Evolutionary conservation across 2,329 filamentous ascomycete genomes (phyloP).

Genomic region (Penicillium sp.): DNA sequence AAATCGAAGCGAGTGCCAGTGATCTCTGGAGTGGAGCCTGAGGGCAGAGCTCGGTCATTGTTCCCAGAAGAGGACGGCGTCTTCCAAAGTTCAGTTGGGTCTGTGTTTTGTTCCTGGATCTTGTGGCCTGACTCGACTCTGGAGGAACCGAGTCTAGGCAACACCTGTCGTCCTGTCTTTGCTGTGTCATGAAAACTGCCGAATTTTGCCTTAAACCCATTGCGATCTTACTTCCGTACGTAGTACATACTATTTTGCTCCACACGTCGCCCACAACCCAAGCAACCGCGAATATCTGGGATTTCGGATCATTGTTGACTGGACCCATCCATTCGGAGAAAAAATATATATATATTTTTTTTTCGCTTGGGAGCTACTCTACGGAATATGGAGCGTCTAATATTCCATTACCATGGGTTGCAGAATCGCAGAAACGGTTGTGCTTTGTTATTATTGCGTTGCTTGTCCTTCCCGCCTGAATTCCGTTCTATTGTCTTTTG

Average conservation of each 20-base stretch:
- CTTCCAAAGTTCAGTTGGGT: background rate
- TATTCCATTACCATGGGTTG: no score
- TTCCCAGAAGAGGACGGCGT: no score
- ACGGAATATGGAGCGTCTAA: no score
- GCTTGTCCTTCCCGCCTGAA: no score
- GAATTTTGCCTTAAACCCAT: background rate
- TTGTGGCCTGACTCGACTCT: background rate
- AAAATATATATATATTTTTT: no score
- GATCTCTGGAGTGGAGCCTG: background rate
- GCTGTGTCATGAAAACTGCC: background rate
- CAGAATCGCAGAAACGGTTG: no score
- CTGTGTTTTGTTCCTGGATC: background rate
- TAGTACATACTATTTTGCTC: background rate
- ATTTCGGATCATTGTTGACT: background rate
- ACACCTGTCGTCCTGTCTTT: background rate
- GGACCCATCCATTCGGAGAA: background rate
- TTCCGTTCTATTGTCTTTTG: no score
- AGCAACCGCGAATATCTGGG: background rate
- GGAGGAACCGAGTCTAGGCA: background rate
- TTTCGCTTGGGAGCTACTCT: no score
- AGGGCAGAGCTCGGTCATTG: background rate
- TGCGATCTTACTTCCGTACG: background rate
- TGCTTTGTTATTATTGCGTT: no score
- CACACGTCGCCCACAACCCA: background rate
- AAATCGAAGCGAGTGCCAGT: slow-evolving; percentile 9